Percentiles rank a stretch among this genome's conserved stretches.
Conservation (phyloP, 129 eudicot genomes). For the Flaveria trinervia region DNA sequence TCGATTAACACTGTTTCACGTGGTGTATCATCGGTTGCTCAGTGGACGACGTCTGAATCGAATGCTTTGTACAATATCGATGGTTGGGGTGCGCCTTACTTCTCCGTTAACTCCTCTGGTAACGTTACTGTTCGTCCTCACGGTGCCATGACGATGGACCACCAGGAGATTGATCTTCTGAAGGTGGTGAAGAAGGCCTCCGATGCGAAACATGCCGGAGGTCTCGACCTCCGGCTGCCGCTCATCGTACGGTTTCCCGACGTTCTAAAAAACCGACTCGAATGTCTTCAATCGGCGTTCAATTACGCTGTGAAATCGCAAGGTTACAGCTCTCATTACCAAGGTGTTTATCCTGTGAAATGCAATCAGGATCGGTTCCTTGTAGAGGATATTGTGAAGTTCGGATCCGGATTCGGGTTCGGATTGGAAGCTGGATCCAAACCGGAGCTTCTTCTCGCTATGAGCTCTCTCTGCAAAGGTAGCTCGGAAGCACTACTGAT, state of each 20-base stretch:
- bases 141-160: slow-evolving; percentile 60
- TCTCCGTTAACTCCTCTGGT: slow-evolving; percentile 71
- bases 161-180: slow-evolving; percentile 86
- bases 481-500: slow-evolving; percentile 67
- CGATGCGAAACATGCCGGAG: slow-evolving; percentile 39
- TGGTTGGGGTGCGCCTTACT: slow-evolving; percentile 91
- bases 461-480: slow-evolving; percentile 82
- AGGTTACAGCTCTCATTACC: slow-evolving; percentile 62
- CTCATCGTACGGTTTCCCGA: slow-evolving; percentile 85
- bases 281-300: slow-evolving; percentile 71
- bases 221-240: slow-evolving; percentile 72
- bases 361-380: slow-evolving; percentile 88
- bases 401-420: slow-evolving; percentile 74
- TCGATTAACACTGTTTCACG: not conserved
- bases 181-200: slow-evolving; percentile 82
- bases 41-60: slow-evolving; percentile 67
- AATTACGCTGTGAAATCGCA: slow-evolving; percentile 60
- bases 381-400: slow-evolving; percentile 83
- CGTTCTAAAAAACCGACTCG: slow-evolving; percentile 76
- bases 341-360: slow-evolving; percentile 95
- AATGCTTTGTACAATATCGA: slow-evolving; percentile 56
- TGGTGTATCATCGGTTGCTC: not conserved
- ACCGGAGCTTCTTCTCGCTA: slow-evolving; percentile 92
- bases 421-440: slow-evolving; percentile 97
- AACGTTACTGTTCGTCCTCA: slow-evolving; percentile 70